phyloP scores from a whole-genome alignment of 202 grass and related monocot species.

The Zoysia matrella region DNA sequence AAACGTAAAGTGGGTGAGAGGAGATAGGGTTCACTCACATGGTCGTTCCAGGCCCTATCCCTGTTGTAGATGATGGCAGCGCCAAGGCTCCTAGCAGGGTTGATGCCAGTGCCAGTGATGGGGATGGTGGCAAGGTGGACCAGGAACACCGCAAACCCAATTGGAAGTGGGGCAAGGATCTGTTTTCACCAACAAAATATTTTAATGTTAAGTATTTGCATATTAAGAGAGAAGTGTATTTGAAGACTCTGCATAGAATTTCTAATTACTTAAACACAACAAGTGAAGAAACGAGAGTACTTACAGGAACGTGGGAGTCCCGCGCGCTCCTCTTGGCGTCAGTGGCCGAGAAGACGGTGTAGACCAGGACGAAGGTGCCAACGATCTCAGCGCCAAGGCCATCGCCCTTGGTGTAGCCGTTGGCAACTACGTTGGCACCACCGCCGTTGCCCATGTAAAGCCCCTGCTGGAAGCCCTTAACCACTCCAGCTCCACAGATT shows the following conservation, averaged over 20 bases:
- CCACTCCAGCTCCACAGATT: slow-evolving; percentile 88
- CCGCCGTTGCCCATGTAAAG: slow-evolving; percentile 78
- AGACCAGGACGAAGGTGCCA: slow-evolving; percentile 86
- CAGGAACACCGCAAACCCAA: slow-evolving; percentile 92
- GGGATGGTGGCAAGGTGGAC: slow-evolving; percentile 96
- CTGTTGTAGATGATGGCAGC: slow-evolving; percentile 94
- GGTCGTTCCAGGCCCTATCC: slow-evolving; percentile 78
- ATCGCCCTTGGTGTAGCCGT: slow-evolving; percentile 79
- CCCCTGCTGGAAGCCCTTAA: slow-evolving; percentile 90
- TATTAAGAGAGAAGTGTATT: neutral
- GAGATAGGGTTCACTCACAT: slow-evolving; percentile 56
- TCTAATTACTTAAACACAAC: neutral
- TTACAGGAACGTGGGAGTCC: slow-evolving; percentile 93
- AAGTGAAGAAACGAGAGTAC: slow-evolving; percentile 5
- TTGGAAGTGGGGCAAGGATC: slow-evolving; percentile 89
- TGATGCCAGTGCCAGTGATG: slow-evolving; percentile 95
- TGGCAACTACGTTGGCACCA: slow-evolving; percentile 73
- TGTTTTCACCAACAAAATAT: slow-evolving; percentile 33
- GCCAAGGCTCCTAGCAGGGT: slow-evolving; percentile 88
- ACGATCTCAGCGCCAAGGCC: slow-evolving; percentile 89
- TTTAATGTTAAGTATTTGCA: slow-evolving; percentile 1
- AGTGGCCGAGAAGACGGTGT: slow-evolving; percentile 92
- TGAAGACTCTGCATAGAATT: neutral
- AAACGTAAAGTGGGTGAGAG: slow-evolving; percentile 32
- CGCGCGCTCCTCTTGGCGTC: slow-evolving; percentile 92